Evolutionary conservation across 208 protist species (phyloP), one percentile per base, ranked within the genome.

Genomic region (Trypanosoma melophagium): DNA sequence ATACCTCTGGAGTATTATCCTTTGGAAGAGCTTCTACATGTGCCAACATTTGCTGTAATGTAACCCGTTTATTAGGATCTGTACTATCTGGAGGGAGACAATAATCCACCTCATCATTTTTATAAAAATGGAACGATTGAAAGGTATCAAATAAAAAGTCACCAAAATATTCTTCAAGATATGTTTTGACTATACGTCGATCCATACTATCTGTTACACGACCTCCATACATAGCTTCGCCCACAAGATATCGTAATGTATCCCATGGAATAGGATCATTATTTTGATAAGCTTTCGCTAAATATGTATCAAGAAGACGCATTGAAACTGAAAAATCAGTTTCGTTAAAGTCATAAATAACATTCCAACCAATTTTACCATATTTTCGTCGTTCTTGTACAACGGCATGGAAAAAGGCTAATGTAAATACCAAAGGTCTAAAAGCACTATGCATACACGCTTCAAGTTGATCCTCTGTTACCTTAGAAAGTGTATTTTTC

Each of bases 91-190:
- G 35, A 35, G 97, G 97, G 66, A 98, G 83, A 66, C 80, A 83
- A 79, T 99, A 99, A 69, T 97, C 86, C 12, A 94, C 86, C 13
- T 88, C 77, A 8, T 79, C 79, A 76, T 93, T 85, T n/a, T 74
- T 31, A 65, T 97, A 99, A 82, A 99, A 99, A 83, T 98, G 89
- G 83, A 99, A 99, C 17, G 95, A 90, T 80, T 99, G 98, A 86
- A 98, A 99, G 50, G 91, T 94, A 77, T 99, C 98, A 76, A 99
- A 99, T 31, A 99, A 83, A 79, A 99, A 99, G 77, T 99, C 98
- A 47, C 98, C 98, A 79, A 99, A 97, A 87, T 99, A 99, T 89
- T 99, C 98, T 62, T 99, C 92, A 9, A 99, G 80, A 80, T 99
- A 99, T 22, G 98, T 99, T 69, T 93, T 97, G 7, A 99, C 90